Conservation (phyloP, 768 basidiomycete genomes). For the Mycena belliarum region DNA sequence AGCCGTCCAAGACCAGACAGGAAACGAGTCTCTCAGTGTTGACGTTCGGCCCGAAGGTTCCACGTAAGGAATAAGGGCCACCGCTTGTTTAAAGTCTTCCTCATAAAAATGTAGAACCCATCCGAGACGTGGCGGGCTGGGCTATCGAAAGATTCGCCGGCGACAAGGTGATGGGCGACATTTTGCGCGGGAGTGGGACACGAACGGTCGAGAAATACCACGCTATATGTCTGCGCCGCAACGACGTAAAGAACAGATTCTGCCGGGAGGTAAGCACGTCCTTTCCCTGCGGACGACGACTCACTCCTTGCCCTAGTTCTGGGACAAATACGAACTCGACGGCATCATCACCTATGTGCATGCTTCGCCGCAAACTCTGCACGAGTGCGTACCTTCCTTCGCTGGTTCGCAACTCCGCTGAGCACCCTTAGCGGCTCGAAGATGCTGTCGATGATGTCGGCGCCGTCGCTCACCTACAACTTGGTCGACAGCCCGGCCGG, state of each 20-base stretch:
- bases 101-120: not conserved
- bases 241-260: constrained; percentile 6
- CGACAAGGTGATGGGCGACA: constrained; percentile 1
- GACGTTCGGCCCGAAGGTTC: constrained; percentile 9
- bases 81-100: no score
- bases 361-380: constrained; percentile 4
- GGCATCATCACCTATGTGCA: constrained; percentile 14
- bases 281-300: no score
- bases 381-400: not conserved
- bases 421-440: not conserved
- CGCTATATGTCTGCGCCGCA: not conserved
- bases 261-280: not conserved
- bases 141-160: not conserved
- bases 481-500: constrained; percentile 31
- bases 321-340: constrained; percentile 13
- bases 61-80: no score
- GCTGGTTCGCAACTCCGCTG: not conserved
- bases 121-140: not conserved
- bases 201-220: constrained; percentile 4
- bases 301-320: constrained; percentile 1
- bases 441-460: constrained; percentile 3
- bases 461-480: constrained; percentile 23
- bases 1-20: not conserved
- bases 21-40: constrained; percentile 6
- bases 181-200: not conserved